Percentiles rank a stretch among this genome's conserved stretches.
Conservation (phyloP, 768 basidiomycete species). For the Postia placenta region DNA sequence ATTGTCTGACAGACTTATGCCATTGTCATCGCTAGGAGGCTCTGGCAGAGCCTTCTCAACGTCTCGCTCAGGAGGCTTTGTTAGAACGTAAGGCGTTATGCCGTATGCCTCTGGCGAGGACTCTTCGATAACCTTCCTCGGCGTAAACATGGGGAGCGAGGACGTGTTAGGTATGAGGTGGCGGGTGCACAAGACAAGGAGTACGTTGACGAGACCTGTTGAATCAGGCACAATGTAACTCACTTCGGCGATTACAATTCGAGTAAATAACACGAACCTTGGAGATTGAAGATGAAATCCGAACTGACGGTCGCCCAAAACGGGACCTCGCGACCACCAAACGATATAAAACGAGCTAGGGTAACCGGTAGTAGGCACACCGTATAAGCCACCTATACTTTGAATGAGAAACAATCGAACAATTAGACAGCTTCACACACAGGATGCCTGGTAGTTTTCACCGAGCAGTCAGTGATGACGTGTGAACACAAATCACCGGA, state of each 20-base stretch:
- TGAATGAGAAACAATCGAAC: neutral
- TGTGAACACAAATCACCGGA: neutral
- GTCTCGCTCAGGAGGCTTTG: no score
- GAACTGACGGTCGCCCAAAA: constrained; percentile 25
- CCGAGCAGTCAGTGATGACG: no score
- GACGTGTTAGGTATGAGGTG: constrained; percentile 24
- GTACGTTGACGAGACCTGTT: constrained; percentile 27
- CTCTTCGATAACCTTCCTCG: constrained; percentile 21
- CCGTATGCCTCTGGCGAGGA: constrained; percentile 17
- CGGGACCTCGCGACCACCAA: constrained; percentile 23
- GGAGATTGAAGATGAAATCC: constrained; percentile 28
- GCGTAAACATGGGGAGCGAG: constrained; percentile 20
- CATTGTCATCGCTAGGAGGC: no score
- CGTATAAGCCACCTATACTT: constrained; percentile 24
- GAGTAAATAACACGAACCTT: constrained; percentile 14
- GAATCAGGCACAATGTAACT: neutral
- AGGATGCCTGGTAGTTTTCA: constrained; percentile 17
- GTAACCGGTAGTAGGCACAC: constrained; percentile 29
- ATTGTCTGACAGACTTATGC: no score
- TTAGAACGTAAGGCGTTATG: constrained; percentile 26
- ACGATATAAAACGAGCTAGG: constrained; percentile 25
- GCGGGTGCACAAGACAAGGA: constrained; percentile 25
- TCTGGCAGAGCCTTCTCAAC: no score
- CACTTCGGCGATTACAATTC: neutral
- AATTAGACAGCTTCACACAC: constrained; percentile 9